These are phyloP conservation scores for Neonothopanus nambi DNA, from an alignment of 1,284 basidiomycete species.

Conservation along the genomic window DNA sequence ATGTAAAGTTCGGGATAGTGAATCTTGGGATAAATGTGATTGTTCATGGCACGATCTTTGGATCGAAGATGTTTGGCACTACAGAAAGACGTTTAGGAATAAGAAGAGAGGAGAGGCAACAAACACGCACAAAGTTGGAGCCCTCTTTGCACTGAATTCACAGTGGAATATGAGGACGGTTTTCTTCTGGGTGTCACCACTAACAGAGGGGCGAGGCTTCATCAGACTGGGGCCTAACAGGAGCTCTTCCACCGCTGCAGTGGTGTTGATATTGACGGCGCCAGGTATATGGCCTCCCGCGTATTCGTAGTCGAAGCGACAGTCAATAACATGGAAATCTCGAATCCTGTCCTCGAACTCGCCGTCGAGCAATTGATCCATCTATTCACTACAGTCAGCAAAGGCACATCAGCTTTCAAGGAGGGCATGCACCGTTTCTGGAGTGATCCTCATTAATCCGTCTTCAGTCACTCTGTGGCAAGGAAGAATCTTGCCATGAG, in stretches of 20 bases:
- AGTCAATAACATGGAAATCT: constrained; percentile 86
- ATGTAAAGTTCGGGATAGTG: constrained; percentile 98
- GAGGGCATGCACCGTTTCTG: constrained; percentile 65
- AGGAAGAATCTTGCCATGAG: constrained; percentile 89
- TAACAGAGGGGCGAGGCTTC: constrained; percentile 78
- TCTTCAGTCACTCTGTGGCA: constrained; percentile 94
- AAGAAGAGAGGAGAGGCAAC: neutral
- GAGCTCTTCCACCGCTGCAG: constrained; percentile 77
- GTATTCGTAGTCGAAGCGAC: constrained; percentile 97
- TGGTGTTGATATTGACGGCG: constrained; percentile 91
- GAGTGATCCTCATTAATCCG: constrained; percentile 89
- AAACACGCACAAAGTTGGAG: constrained; percentile 85
- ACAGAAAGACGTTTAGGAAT: constrained; percentile 18
- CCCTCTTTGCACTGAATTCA: constrained; percentile 95
- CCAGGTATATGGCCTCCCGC: constrained; percentile 91
- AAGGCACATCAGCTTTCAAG: constrained; percentile 8
- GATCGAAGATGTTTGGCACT: constrained; percentile 93
- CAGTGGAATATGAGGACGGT: constrained; percentile 95
- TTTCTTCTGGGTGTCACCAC: constrained; percentile 76
- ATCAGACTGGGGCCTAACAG: constrained; percentile 60
- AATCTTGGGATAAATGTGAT: constrained; percentile 87
- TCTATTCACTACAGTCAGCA: constrained; percentile 40
- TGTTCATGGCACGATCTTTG: constrained; percentile 86
- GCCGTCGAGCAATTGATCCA: constrained; percentile 77
- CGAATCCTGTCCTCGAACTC: constrained; percentile 64